Evolutionary conservation across 2,329 filamentous ascomycete species (phyloP).

Genomic region (Fusarium verrucosum): DNA sequence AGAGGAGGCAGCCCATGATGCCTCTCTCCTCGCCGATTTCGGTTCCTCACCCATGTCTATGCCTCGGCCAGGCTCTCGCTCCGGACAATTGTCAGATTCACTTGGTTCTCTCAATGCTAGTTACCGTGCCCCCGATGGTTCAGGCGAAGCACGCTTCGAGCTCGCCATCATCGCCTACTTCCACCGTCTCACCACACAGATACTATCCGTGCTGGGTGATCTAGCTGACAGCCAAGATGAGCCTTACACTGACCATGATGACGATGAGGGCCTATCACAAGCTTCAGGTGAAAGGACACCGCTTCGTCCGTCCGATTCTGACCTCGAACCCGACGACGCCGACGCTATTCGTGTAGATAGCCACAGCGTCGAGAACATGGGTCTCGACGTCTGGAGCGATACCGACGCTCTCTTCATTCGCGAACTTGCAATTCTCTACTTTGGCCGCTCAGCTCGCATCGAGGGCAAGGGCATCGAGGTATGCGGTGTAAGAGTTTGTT

Average conservation of each 20-base stretch:
- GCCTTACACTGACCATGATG: slow-evolving; percentile 49
- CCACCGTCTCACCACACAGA: slow-evolving; percentile 75
- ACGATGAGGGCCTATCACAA: slow-evolving; percentile 50
- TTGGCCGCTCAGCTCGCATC: slow-evolving; percentile 69
- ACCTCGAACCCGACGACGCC: slow-evolving; percentile 47
- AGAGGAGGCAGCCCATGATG: slow-evolving; percentile 65
- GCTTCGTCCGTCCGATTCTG: slow-evolving; percentile 35
- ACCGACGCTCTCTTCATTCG: slow-evolving; percentile 74
- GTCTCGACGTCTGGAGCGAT: slow-evolving; percentile 80
- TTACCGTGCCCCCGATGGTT: slow-evolving; percentile 47
- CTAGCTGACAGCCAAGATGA: slow-evolving; percentile 63
- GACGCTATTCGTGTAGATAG: slow-evolving; percentile 65
- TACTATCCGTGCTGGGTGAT: slow-evolving; percentile 70
- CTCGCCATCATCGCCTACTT: slow-evolving; percentile 83
- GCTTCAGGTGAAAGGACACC: slow-evolving; percentile 44
- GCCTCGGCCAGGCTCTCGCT: slow-evolving; percentile 46
- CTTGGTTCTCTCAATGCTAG: slow-evolving; percentile 55
- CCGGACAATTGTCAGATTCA: slow-evolving; percentile 54
- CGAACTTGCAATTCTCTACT: slow-evolving; percentile 71
- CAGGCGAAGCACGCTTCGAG: slow-evolving; percentile 64
- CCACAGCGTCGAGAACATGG: slow-evolving; percentile 75
- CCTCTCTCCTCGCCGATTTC: slow-evolving; percentile 64
- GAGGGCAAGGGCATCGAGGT: slow-evolving; percentile 76
- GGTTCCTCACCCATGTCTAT: slow-evolving; percentile 50
- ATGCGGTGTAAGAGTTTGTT: slow-evolving; percentile 78